Evolutionary conservation across 805 yeast species (phyloP).

Genomic region (Priceomyces fermenticarens): DNA sequence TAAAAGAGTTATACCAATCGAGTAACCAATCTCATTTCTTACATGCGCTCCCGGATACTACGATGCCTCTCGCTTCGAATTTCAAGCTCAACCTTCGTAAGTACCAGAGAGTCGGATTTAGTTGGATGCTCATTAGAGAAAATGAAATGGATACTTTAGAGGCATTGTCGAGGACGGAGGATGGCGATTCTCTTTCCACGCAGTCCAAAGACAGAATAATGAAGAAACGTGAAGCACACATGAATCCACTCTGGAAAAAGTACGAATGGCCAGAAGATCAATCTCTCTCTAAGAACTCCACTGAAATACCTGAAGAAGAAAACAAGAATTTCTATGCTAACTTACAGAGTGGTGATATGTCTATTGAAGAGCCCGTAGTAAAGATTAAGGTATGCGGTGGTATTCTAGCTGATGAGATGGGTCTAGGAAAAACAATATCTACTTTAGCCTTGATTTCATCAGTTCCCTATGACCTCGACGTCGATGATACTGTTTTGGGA

Average conservation of each 20-base stretch:
- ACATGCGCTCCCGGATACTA: slow-evolving; percentile 60
- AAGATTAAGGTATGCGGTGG: slow-evolving; percentile 71
- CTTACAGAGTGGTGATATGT: slow-evolving; percentile 75
- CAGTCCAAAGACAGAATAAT: slow-evolving; percentile 21
- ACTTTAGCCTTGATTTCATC: slow-evolving; percentile 70
- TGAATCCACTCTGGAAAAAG: slow-evolving; percentile 85
- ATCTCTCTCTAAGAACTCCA: slow-evolving; percentile 1
- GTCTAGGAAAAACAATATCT: slow-evolving; percentile 89
- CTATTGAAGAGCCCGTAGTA: slow-evolving; percentile 63
- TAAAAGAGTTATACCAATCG: slow-evolving; percentile 70
- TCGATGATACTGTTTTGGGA: slow-evolving; percentile 8
- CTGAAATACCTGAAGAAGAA: not conserved
- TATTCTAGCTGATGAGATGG: slow-evolving; percentile 95
- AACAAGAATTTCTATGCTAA: slow-evolving; percentile 61
- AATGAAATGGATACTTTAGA: slow-evolving; percentile 51
- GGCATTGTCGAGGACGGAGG: slow-evolving; percentile 17
- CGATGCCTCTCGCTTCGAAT: slow-evolving; percentile 43
- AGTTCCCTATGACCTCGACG: slow-evolving; percentile 49
- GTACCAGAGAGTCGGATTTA: slow-evolving; percentile 80
- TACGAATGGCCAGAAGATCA: slow-evolving; percentile 65
- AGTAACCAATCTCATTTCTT: slow-evolving; percentile 61
- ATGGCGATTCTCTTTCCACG: slow-evolving; percentile 18
- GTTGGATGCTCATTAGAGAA: slow-evolving; percentile 88
- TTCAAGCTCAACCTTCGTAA: slow-evolving; percentile 62
- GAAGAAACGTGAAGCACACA: slow-evolving; percentile 45